These are phyloP conservation scores for Rhamnella rubrinervis DNA, from an alignment of 331 rosid genomes.

Conservation along the genomic window DNA sequence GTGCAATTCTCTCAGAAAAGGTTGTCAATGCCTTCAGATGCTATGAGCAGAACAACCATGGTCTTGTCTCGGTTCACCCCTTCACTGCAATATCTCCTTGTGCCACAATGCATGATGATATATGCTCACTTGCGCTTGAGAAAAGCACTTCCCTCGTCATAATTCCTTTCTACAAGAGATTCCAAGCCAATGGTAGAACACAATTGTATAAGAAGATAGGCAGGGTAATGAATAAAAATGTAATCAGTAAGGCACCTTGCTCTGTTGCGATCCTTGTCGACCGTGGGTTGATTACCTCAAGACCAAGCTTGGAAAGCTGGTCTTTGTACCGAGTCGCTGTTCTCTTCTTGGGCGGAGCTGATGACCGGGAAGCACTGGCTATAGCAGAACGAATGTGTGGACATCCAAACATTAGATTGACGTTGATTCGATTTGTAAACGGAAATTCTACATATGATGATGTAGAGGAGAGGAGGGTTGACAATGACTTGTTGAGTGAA, in stretches of 20 bases:
- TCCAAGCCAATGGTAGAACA: slow-evolving; percentile 12
- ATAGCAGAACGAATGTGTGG: slow-evolving; percentile 35
- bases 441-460: background rate
- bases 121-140: slow-evolving; percentile 30
- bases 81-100: slow-evolving; percentile 24
- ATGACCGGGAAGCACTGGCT: slow-evolving; percentile 41
- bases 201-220: background rate
- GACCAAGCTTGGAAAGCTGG: background rate
- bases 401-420: slow-evolving; percentile 26
- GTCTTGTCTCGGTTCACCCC: slow-evolving; percentile 17
- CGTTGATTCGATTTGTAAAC: slow-evolving; percentile 20
- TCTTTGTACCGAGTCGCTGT: slow-evolving; percentile 24
- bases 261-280: slow-evolving; percentile 30
- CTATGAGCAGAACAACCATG: slow-evolving; percentile 20
- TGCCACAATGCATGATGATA: slow-evolving; percentile 32
- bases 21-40: slow-evolving; percentile 34
- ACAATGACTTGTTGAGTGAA: slow-evolving; percentile 17
- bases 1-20: slow-evolving; percentile 6
- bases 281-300: slow-evolving; percentile 21
- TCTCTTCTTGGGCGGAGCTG: slow-evolving; percentile 41
- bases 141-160: slow-evolving; percentile 25
- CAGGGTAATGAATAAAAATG: slow-evolving; percentile 20
- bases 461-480: slow-evolving; percentile 18
- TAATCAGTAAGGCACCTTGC: slow-evolving; percentile 38
- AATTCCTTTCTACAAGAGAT: slow-evolving; percentile 22